phyloP scores from a whole-genome alignment of 1,284 basidiomycete species.

The Thelephora terrestris region DNA sequence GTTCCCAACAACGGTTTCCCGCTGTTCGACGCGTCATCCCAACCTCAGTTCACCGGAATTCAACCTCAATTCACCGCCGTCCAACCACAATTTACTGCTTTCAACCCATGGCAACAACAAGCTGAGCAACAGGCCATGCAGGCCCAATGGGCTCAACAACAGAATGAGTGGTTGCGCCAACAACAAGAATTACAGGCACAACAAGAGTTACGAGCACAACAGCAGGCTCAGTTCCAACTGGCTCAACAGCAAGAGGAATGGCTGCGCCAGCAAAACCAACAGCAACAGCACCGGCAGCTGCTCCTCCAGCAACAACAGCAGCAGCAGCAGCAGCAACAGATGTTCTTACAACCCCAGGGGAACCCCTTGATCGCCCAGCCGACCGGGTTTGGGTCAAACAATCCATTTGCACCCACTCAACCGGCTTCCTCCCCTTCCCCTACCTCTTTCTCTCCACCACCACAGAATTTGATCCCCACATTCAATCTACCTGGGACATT shows the following conservation, averaged over 20 bases:
- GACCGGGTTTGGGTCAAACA: constrained; percentile 84
- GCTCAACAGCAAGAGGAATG: constrained; percentile 65
- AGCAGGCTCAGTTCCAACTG: constrained; percentile 61
- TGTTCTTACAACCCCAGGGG: constrained; percentile 28
- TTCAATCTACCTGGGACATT: constrained; percentile 62
- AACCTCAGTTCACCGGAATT: constrained; percentile 33
- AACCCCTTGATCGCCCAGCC: constrained; percentile 48
- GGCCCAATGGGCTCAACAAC: constrained; percentile 42
- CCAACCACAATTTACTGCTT: constrained; percentile 71
- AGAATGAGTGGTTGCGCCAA: constrained; percentile 28
- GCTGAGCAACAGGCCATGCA: constrained; percentile 80
- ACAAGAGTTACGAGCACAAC: too few species aligned
- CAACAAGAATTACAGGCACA: constrained; percentile 31
- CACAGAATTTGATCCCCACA: constrained; percentile 26
- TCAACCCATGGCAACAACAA: constrained; percentile 95
- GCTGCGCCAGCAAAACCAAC: constrained; percentile 60
- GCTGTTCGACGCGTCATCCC: constrained; percentile 55
- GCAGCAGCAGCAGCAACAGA: constrained; percentile 31
- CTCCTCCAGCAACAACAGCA: too few species aligned
- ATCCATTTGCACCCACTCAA: constrained; percentile 68
- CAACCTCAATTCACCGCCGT: constrained; percentile 63
- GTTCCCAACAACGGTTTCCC: constrained; percentile 50
- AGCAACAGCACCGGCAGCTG: constrained; percentile 50
- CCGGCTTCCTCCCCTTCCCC: constrained; percentile 11
- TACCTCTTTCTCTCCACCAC: constrained; percentile 23